Evolutionary conservation across 306 rosid species (phyloP).

Genomic region (Quillaja saponaria): DNA sequence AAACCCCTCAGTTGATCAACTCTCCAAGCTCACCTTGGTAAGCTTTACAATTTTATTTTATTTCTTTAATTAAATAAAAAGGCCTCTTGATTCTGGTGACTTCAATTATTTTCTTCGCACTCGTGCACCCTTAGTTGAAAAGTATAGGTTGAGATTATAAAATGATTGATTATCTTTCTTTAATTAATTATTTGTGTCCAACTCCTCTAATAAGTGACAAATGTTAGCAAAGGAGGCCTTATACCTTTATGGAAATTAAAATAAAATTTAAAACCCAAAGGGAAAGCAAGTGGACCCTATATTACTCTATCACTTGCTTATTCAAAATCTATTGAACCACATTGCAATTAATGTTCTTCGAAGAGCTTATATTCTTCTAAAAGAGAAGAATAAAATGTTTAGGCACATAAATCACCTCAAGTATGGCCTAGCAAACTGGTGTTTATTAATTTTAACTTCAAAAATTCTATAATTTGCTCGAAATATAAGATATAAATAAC

Average conservation of each 20-base stretch:
- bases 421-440: no score
- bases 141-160: conserved; percentile 7
- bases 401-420: no score
- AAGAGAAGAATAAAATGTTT: no score
- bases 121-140: conserved; percentile 37
- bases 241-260: not conserved
- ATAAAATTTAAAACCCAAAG: conserved; percentile 20
- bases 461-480: no score
- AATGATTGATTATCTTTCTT: conserved; percentile 25
- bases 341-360: not conserved
- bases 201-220: conserved; percentile 1
- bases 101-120: conserved; percentile 24
- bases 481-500: no score
- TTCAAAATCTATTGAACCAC: conserved; percentile 6
- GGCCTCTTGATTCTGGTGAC: no score
- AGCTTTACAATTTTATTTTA: conserved; percentile 4
- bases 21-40: conserved; percentile 74
- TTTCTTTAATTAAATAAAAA: not conserved
- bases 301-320: conserved; percentile 16
- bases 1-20: conserved; percentile 66
- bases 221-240: not conserved
- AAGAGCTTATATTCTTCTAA: conserved; percentile 11
- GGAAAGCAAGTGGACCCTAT: conserved; percentile 36
- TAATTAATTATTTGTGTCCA: not conserved
- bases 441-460: no score